Base-by-base conservation (phyloP, 2,329 filamentous ascomycete genomes). In the Colletotrichum aenigma region DNA sequence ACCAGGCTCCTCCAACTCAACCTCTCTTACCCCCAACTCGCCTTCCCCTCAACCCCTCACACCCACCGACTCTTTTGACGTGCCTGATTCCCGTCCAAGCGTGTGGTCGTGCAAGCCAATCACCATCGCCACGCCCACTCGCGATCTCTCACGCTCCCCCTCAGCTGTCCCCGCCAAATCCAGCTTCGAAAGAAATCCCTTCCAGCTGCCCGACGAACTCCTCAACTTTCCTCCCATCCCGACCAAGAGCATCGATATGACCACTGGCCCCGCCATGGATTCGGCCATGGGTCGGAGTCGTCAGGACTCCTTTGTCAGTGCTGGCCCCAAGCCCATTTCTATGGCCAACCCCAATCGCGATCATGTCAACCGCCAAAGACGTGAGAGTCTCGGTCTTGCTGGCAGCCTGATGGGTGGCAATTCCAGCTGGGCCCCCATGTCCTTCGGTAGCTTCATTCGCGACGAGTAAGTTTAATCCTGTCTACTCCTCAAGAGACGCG, bases 391-490 rank as follows among this genome's bases (percentile, higher is more conserved):
- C 36, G 91, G 89, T 72, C 83, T 93, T 38, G 91, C 91, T 18
- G 91, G 91, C 65, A 93, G 92, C 81, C 84, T 93, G 74, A 92
- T 93, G 86, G 94, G 93, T 78, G 96, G 96, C 80, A 96, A 52
- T 21, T 21, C 98, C 93, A 98, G 96, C 86, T 99, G 96, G 96
- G 96, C 96, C 82, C 96, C 96, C 78, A 92, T 98, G 76, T 98
- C 96, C 10, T 95, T 98, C 78, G 96, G 96, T 77, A 98, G 96
- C 82, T 98, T 97, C 89, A 97, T 99, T 85, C 91, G 95, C 85
- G 96, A 99, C 87, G 97, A 99, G 97, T 99, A 92, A 92, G 96
- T 65, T 75, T 76, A 69, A 74, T 77, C 76, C 68, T 77, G 79
- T 76, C 78, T 36, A 58, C 79, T 80, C 62, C 61, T 56, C 56